phyloP scores from a whole-genome alignment of 2,329 filamentous ascomycete genomes.

The Sporothrix phasma region DNA sequence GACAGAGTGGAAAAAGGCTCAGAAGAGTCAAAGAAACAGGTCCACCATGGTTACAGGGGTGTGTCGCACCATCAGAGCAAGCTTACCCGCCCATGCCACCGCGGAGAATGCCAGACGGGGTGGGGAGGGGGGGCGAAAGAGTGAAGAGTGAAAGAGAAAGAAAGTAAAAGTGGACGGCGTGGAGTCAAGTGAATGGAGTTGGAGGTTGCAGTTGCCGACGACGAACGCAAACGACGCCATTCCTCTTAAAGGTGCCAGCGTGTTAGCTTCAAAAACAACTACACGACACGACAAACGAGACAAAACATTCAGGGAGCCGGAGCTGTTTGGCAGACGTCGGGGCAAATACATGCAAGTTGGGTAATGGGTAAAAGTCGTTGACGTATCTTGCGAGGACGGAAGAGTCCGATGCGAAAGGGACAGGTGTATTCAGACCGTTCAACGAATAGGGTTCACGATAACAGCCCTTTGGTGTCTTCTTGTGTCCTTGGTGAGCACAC shows the following conservation, averaged over 20 bases:
- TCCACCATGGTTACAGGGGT: too few relatives aligned
- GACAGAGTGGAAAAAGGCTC: background rate
- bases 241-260: background rate
- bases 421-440: too few relatives aligned
- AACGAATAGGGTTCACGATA: too few relatives aligned
- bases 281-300: too few relatives aligned
- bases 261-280: background rate
- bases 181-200: background rate
- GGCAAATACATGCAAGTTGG: too few relatives aligned
- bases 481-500: too few relatives aligned
- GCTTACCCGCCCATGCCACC: slow-evolving; percentile 6
- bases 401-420: background rate
- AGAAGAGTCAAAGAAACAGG: background rate
- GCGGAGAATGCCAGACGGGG: slow-evolving; percentile 1
- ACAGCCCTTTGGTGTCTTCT: too few relatives aligned
- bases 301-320: too few relatives aligned
- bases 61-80: slow-evolving; percentile 14
- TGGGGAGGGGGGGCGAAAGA: background rate
- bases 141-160: background rate
- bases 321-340: too few relatives aligned
- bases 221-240: background rate
- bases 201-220: background rate
- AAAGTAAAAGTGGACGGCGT: background rate
- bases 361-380: background rate
- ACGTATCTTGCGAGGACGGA: background rate